These are phyloP conservation scores for Lagenaria siceraria DNA, from an alignment of 306 rosid species.

Conservation along the genomic window DNA sequence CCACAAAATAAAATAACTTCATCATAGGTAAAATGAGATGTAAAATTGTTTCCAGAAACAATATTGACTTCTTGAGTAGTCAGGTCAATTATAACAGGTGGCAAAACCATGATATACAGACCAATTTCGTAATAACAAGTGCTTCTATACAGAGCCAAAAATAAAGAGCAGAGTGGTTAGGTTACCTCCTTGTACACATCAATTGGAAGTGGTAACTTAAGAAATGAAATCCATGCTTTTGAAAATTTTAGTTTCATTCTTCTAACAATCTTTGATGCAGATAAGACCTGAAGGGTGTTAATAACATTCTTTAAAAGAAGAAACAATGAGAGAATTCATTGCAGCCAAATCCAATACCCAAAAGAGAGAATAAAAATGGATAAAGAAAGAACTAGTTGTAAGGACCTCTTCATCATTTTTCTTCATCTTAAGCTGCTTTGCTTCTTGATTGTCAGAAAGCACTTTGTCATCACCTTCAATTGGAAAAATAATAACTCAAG, in stretches of 20 bases:
- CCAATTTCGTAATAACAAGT: background rate
- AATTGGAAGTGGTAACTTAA: slow-evolving; percentile 77
- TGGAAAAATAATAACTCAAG: slow-evolving; percentile 10
- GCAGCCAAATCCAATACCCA: background rate
- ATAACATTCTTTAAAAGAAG: background rate
- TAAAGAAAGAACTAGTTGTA: background rate
- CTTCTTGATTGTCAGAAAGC: slow-evolving; percentile 27
- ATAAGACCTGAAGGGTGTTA: slow-evolving; percentile 33
- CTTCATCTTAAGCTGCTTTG: slow-evolving; percentile 27
- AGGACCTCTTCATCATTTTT: slow-evolving; percentile 17
- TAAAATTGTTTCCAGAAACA: background rate
- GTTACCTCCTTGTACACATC: slow-evolving; percentile 89
- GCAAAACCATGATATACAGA: background rate
- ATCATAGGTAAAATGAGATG: background rate
- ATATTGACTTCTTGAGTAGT: background rate
- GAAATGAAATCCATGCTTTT: slow-evolving; percentile 78
- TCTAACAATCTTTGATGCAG: slow-evolving; percentile 38
- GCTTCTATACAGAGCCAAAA: background rate
- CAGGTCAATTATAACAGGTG: background rate
- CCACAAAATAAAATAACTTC: background rate
- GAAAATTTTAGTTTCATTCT: slow-evolving; percentile 72
- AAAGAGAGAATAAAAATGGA: background rate
- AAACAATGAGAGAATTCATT: background rate
- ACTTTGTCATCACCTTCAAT: slow-evolving; percentile 27
- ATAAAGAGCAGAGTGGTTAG: slow-evolving; percentile 18